Percentiles rank a stretch among this genome's conserved stretches.
phyloP scores from a whole-genome alignment of 208 protist genomes.

The Crithidia brevicula region DNA sequence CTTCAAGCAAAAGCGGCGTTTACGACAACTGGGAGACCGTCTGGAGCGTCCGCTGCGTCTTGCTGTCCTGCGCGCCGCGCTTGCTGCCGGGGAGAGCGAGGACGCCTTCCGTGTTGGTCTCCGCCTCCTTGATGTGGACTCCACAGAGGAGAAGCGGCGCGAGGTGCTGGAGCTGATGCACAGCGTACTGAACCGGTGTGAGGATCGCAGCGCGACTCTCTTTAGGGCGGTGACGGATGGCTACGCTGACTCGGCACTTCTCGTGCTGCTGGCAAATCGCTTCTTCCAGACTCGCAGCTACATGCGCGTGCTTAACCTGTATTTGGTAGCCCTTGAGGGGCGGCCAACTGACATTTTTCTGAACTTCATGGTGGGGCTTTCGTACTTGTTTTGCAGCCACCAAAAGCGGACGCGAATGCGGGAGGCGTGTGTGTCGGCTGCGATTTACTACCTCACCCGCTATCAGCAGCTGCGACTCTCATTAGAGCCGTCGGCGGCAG shows the following conservation, averaged over 20 bases:
- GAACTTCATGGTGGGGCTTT: conserved; percentile 80
- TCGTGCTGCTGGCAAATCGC: conserved; percentile 82
- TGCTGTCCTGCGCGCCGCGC: conserved; percentile 75
- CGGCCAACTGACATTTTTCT: conserved; percentile 68
- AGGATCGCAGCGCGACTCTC: conserved; percentile 56
- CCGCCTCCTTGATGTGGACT: conserved; percentile 76
- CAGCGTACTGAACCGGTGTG: conserved; percentile 70
- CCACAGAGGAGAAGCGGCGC: conserved; percentile 55
- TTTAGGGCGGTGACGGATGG: conserved; percentile 55
- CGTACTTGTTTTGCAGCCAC: conserved; percentile 79
- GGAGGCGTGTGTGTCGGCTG: conserved; percentile 76
- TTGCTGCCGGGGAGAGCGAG: conserved; percentile 75
- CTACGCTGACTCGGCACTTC: conserved; percentile 49
- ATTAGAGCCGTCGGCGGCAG: conserved; percentile 35
- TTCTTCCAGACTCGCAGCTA: conserved; percentile 76
- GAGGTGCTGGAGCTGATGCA: conserved; percentile 82
- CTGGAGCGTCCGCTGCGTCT: conserved; percentile 78
- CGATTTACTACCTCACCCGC: conserved; percentile 69
- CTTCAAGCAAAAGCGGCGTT: conserved; percentile 45
- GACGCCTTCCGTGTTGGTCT: conserved; percentile 84
- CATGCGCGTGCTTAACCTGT: conserved; percentile 75
- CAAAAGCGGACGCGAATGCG: conserved; percentile 66
- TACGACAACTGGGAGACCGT: conserved; percentile 50
- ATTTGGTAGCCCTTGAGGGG: conserved; percentile 63
- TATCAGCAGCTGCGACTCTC: conserved; percentile 69